These are phyloP conservation scores for Eryngium alpinum DNA, from an alignment of 140 eudicot genomes.

Conservation along the genomic window DNA sequence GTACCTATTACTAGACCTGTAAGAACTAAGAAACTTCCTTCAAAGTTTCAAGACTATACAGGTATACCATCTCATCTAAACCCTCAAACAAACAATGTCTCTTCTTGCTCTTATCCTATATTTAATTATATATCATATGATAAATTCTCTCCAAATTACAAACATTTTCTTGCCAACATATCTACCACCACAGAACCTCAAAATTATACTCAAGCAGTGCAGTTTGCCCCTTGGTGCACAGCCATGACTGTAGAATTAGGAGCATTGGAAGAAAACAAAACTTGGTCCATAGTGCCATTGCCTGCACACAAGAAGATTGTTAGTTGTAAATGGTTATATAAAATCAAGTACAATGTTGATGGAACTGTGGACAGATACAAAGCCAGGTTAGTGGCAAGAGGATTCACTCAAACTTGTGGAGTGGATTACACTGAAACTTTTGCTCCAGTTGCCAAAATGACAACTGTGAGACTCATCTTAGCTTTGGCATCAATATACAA, in stretches of 20 bases:
- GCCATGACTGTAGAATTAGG: slow-evolving; percentile 13
- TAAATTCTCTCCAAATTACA: background rate
- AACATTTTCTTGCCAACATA: background rate
- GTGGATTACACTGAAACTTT: too few relatives aligned
- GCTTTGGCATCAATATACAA: background rate
- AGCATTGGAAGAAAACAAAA: slow-evolving; percentile 16
- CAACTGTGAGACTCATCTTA: background rate
- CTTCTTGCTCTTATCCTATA: background rate
- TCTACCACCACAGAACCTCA: background rate
- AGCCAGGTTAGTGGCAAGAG: slow-evolving; percentile 25
- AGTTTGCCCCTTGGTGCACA: background rate
- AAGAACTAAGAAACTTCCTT: too few relatives aligned
- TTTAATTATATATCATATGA: background rate
- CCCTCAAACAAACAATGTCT: too few relatives aligned
- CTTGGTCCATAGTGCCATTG: too few relatives aligned
- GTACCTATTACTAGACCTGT: too few relatives aligned
- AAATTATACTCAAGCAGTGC: slow-evolving; percentile 2
- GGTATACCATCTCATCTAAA: too few relatives aligned
- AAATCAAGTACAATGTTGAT: slow-evolving; percentile 12
- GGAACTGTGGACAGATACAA: slow-evolving; percentile 21
- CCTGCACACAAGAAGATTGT: slow-evolving; percentile 6
- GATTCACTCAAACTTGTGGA: slow-evolving; percentile 19
- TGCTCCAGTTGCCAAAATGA: too few relatives aligned
- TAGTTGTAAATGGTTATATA: slow-evolving; percentile 23
- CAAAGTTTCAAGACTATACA: too few relatives aligned